These are phyloP conservation scores for Cryptococcus sp. DNA, from an alignment of 1,284 basidiomycete species.

Conservation along the genomic window DNA sequence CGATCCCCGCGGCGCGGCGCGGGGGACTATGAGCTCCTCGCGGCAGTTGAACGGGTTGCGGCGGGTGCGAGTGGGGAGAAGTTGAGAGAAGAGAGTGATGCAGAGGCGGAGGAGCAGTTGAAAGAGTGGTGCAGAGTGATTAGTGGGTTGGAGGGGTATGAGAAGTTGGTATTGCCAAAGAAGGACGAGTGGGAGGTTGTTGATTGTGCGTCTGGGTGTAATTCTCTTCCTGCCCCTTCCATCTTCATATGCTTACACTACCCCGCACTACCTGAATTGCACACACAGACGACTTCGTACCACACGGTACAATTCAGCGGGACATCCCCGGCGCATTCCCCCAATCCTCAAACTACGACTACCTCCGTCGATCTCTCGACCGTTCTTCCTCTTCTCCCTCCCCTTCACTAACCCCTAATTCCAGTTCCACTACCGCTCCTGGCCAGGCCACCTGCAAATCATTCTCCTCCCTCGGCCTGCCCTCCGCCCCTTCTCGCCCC, in stretches of 20 bases:
- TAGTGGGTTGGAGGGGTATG: slow-evolving; percentile 20
- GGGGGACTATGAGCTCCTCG: no score
- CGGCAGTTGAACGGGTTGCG: neutral
- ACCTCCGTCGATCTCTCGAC: slow-evolving; percentile 2
- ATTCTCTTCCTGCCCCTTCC: neutral
- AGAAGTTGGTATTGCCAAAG: slow-evolving; percentile 4
- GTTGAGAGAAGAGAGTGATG: neutral
- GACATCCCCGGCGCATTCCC: slow-evolving; percentile 36
- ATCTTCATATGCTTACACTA: neutral
- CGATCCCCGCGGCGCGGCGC: no score
- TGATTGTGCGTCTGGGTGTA: slow-evolving; percentile 27
- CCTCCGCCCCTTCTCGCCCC: neutral
- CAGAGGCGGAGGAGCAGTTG: slow-evolving; percentile 10
- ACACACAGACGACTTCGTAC: slow-evolving; percentile 7
- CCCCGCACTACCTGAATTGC: neutral
- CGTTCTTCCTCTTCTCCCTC: neutral
- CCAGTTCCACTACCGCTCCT: neutral
- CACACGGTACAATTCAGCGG: slow-evolving; percentile 7
- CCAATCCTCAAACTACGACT: slow-evolving; percentile 19
- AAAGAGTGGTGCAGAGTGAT: slow-evolving; percentile 20
- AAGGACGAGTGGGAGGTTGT: slow-evolving; percentile 34
- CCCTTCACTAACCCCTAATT: no score
- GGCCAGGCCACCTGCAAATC: neutral
- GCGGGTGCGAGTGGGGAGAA: neutral
- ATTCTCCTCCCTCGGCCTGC: slow-evolving; percentile 16